Evolutionary conservation across 2,329 filamentous ascomycete species (phyloP), one percentile per base, ranked within the genome.

Genomic region (Nothophaeocryptopus gaeumannii): DNA sequence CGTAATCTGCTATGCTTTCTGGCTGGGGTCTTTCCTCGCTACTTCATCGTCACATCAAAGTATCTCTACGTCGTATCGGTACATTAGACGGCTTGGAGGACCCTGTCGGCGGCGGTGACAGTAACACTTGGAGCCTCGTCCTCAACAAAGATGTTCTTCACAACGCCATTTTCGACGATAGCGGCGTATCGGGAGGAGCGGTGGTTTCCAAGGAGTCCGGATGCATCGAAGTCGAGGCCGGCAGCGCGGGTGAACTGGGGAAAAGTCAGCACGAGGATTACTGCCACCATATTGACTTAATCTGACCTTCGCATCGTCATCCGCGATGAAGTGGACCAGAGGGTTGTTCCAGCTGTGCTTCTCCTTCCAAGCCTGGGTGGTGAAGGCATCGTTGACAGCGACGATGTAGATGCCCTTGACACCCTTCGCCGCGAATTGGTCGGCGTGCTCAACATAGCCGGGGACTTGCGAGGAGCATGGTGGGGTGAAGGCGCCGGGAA

Each of bases 381-480:
- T 59, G 51, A 63, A 63, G 1, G 50, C 53, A 36, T 63, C 60
- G 48, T 63, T 63, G 33, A 63, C 58, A 5, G 59, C 60, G 14
- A 63, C 58, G 41, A 63, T 58, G 52, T 61, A 63, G 40, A 63
- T 63, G 33, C 60, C 59, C 16, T 53, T 45, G 15, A 63, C 59
- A 35, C 59, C 60, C 53, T 63, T 61, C 29, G 57, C 58, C n/a
- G 54, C 54, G 51, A 63, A 63, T 20, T 53, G 39, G 31, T 60
- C 58, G 37, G 59, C 60, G 20, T 61, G 54, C 50, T 59, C 46
- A 36, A 59, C 50, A 51, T 60, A 63, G 34, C 60, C 60, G 16
- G 60, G 60, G 39, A 63, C 59, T 31, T 63, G 60, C n/a, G 54
- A 58, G 20, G 59, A 60, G 58, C 60, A 63, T 29, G 60, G 53